Evolutionary conservation across 2,329 filamentous ascomycete species (phyloP).

Genomic region (Salinomyces thailandicus): DNA sequence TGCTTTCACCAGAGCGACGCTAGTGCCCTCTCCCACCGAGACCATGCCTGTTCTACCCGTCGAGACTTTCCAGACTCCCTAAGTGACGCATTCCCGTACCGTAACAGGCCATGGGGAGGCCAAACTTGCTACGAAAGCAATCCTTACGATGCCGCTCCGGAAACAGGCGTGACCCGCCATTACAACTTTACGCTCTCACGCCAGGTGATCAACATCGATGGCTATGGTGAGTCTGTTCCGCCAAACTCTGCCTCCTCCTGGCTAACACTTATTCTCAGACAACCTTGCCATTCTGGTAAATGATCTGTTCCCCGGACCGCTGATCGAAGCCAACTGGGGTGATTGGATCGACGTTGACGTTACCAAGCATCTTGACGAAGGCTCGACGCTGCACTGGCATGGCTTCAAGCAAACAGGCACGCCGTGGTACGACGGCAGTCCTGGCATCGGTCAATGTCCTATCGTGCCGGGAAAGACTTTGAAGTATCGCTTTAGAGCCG

Average conservation of each 20-base stretch:
- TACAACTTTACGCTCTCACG: too few species aligned
- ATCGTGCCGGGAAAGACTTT: conserved; percentile 28
- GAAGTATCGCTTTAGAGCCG: conserved; percentile 7
- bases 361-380: conserved; percentile 27
- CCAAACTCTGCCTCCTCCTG: too few species aligned
- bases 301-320: conserved; percentile 16
- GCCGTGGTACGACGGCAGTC: conserved; percentile 32
- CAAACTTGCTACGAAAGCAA: conserved; percentile 12
- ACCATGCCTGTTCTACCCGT: too few species aligned
- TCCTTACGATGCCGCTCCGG: conserved; percentile 15
- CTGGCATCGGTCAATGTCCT: conserved; percentile 29
- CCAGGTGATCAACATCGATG: too few species aligned
- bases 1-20: too few species aligned
- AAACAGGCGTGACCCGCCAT: conserved; percentile 19
- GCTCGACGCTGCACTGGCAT: conserved; percentile 35
- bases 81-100: too few species aligned
- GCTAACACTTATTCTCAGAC: conserved; percentile 15
- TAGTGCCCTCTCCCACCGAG: too few species aligned
- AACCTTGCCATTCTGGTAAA: conserved; percentile 17
- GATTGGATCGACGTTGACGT: conserved; percentile 28
- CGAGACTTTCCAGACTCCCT: too few species aligned
- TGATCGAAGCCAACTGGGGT: conserved; percentile 30
- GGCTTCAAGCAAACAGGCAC: conserved; percentile 27
- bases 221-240: too few species aligned
- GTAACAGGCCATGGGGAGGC: conserved; percentile 18